These are phyloP conservation scores for Urtica urens DNA, from an alignment of 306 rosid genomes.

Conservation along the genomic window DNA sequence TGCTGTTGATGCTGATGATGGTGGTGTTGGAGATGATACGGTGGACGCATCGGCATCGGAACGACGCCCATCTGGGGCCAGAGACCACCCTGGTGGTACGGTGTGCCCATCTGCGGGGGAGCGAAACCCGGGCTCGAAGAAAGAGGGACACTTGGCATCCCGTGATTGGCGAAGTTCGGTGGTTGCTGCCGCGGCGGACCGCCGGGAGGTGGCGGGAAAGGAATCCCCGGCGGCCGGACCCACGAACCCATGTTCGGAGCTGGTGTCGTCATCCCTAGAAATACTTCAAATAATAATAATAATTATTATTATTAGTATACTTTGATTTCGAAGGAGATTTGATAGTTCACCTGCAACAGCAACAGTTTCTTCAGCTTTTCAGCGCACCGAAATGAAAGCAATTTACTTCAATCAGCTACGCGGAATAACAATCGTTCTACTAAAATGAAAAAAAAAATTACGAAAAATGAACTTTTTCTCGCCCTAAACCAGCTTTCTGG, in stretches of 20 bases:
- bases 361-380: no score
- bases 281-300: no score
- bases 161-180: slow-evolving; percentile 25
- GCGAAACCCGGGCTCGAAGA: slow-evolving; percentile 27
- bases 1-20: slow-evolving; percentile 55
- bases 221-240: slow-evolving; percentile 30
- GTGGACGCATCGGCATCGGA: slow-evolving; percentile 50
- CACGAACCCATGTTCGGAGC: slow-evolving; percentile 39
- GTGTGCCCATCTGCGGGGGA: slow-evolving; percentile 33
- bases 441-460: no score
- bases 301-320: no score
- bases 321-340: no score
- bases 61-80: slow-evolving; percentile 74
- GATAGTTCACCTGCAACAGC: no score
- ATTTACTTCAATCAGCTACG: no score
- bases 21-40: slow-evolving; percentile 48
- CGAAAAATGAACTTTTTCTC: no score
- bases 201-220: slow-evolving; percentile 34
- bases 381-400: no score
- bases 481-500: no score
- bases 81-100: slow-evolving; percentile 62
- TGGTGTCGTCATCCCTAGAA: slow-evolving; percentile 26
- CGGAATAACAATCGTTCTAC: no score
- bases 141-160: slow-evolving; percentile 32
- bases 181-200: slow-evolving; percentile 59